Conservation (phyloP, 768 basidiomycete species). For the Agrocybe pediades region DNA sequence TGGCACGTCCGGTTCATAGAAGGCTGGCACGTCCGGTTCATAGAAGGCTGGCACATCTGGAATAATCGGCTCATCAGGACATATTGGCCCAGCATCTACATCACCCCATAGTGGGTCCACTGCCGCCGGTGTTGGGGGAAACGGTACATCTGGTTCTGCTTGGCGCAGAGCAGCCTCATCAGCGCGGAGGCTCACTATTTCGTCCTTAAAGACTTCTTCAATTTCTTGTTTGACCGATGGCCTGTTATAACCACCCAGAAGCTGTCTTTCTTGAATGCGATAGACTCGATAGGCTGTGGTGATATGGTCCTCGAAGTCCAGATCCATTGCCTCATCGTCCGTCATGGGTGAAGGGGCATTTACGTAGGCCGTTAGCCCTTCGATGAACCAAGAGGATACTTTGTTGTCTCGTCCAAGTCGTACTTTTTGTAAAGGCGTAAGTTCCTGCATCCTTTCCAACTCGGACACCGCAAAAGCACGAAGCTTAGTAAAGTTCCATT, state of each 20-base stretch:
- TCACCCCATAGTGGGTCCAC: too few species aligned
- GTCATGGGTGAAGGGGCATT: background rate
- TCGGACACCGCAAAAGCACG: conserved; percentile 3
- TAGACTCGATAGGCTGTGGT: conserved; percentile 4
- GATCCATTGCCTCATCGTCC: conserved; percentile 4
- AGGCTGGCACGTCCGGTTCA: too few species aligned
- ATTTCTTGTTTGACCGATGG: background rate
- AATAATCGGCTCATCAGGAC: too few species aligned
- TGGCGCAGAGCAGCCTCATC: too few species aligned
- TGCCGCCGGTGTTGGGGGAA: too few species aligned
- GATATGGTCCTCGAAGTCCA: background rate
- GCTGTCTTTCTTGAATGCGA: background rate
- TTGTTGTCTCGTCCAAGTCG: background rate
- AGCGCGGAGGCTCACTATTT: too few species aligned
- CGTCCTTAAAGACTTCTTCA: background rate
- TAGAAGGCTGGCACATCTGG: too few species aligned
- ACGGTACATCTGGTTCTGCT: too few species aligned
- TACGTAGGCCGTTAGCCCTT: background rate
- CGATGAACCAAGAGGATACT: conserved; percentile 5
- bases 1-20: too few species aligned
- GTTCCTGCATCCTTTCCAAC: background rate
- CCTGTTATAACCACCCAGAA: background rate
- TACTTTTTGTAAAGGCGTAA: conserved; percentile 5
- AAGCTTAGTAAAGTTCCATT: conserved; percentile 7
- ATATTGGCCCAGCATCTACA: too few species aligned